Evolutionary conservation across 2,329 filamentous ascomycete species (phyloP).

Genomic region (Anisogramma anomala): DNA sequence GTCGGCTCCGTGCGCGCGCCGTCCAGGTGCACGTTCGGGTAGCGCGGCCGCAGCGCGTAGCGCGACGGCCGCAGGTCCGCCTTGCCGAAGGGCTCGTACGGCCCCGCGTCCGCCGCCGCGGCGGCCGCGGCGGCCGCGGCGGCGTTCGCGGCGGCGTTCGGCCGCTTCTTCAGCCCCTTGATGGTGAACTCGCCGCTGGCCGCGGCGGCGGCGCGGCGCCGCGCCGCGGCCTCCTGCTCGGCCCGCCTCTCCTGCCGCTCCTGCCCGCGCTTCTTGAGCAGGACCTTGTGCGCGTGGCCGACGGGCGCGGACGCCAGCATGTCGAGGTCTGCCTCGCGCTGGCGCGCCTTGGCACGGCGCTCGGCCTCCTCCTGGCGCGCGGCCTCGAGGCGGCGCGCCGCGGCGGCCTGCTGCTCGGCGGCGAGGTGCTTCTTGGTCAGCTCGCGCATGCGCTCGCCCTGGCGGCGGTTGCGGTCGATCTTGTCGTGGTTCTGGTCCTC

Average conservation of each 20-base stretch:
- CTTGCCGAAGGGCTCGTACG: constrained; percentile 84
- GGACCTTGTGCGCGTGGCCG: constrained; percentile 43
- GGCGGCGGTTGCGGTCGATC: constrained; percentile 49
- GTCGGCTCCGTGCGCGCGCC: constrained; percentile 51
- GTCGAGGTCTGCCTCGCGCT: constrained; percentile 58
- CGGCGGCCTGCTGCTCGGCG: constrained; percentile 55
- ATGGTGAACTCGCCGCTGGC: constrained; percentile 44
- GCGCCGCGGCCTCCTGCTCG: constrained; percentile 28
- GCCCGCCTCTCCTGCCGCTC: constrained; percentile 22
- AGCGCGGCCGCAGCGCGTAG: constrained; percentile 56
- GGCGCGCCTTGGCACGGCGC: constrained; percentile 48
- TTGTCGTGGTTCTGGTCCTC: constrained; percentile 60
- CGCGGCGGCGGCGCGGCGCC: constrained; percentile 16
- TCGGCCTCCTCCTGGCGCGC: constrained; percentile 61
- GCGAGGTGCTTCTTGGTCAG: constrained; percentile 42
- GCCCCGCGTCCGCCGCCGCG: constrained; percentile 52
- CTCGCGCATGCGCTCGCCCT: constrained; percentile 42
- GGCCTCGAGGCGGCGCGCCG: constrained; percentile 50
- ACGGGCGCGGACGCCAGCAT: constrained; percentile 53
- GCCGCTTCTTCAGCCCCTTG: constrained; percentile 59
- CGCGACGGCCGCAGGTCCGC: constrained; percentile 56
- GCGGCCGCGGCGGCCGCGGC: constrained; percentile 29
- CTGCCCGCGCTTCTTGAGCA: constrained; percentile 64
- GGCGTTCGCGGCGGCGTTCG: constrained; percentile 5
- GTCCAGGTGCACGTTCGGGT: constrained; percentile 66